Conservation (phyloP, 768 basidiomycete species). For the Trametes coccinea region DNA sequence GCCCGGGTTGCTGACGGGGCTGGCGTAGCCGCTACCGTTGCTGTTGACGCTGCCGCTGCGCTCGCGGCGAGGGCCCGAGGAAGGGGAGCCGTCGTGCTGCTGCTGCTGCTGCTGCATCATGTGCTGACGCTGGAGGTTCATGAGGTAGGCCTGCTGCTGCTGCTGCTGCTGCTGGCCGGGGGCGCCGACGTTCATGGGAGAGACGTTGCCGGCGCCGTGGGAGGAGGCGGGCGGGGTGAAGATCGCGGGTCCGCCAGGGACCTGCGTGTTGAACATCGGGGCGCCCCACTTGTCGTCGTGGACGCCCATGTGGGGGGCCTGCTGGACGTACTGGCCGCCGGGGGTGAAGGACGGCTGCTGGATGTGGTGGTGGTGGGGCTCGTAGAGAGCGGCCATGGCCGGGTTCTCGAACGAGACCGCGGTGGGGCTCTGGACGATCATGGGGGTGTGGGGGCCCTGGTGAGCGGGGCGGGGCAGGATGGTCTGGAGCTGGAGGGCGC, state of each 20-base stretch:
- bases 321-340: constrained; percentile 22
- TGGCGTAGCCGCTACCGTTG: constrained; percentile 26
- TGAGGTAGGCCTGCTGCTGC: constrained; percentile 20
- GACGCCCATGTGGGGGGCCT: constrained; percentile 12
- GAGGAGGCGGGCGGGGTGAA: constrained; percentile 46
- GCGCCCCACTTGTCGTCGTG: constrained; percentile 37
- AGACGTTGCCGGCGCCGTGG: constrained; percentile 34
- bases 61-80: constrained; percentile 27
- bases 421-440: constrained; percentile 46
- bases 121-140: constrained; percentile 31
- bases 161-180: constrained; percentile 30
- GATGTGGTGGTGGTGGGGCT: constrained; percentile 36
- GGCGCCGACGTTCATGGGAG: constrained; percentile 20
- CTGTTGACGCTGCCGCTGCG: constrained; percentile 41
- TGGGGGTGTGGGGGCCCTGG: constrained; percentile 37
- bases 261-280: constrained; percentile 26
- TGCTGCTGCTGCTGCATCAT: constrained; percentile 32
- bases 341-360: constrained; percentile 28
- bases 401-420: constrained; percentile 55
- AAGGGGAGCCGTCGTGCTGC: constrained; percentile 12
- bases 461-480: constrained; percentile 32
- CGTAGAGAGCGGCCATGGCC: constrained; percentile 46
- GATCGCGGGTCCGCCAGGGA: constrained; percentile 34
- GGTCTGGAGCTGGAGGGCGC: constrained; percentile 35
- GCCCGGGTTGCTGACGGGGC: constrained; percentile 27